Base-by-base conservation (phyloP, 2,329 filamentous ascomycete species). In the Neophaeococcomyces mojaviensis region DNA sequence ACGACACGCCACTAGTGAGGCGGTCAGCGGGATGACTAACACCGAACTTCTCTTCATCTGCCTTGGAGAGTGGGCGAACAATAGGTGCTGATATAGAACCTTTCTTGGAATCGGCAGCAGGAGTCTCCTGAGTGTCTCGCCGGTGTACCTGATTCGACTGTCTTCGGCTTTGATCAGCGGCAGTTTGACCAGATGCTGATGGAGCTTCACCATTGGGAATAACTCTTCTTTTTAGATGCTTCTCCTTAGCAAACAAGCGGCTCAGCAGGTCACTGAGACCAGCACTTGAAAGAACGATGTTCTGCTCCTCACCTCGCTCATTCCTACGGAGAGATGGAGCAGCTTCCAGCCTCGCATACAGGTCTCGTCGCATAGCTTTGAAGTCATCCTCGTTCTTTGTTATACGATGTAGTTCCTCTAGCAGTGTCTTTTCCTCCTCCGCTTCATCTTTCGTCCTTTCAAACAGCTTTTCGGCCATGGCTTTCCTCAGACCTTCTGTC, bases 331-430 rank as follows among this genome's bases (percentile, higher is more conserved):
- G 83, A 65, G 69, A 85, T 70, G 57, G 74, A 63, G 89, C 89
- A 52, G 88, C 86, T 60, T 96, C 90, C 9, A 98, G 81, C 43
- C 90, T 79, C 52, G 81, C 79, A 67, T 90, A 95, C 36, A 94
- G 78, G 62, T 95, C 89, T 55, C 83, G 81, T 45, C 92, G 84
- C 61, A 96, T 88, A 55, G 87, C 82, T 61, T 94, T 87, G 60
- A 97, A 84, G 47, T 81, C 82, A 55, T 92, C 86, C 53, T 89
- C 86, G 49, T 88, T 82, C 52, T 86, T 82, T 59, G 94, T 79
- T 55, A 98, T 97, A 49, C 92, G 84, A 60, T 94, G 88, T 46
- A 98, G 79, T 62, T 98, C 92, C 48, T 90, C 77, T 15, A 98
- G 76, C 2, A 98, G 70, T 28, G 87, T 84, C 57, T 94, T 86